These are phyloP conservation scores for Pyrus communis DNA, from an alignment of 306 rosid species.

Conservation along the genomic window DNA sequence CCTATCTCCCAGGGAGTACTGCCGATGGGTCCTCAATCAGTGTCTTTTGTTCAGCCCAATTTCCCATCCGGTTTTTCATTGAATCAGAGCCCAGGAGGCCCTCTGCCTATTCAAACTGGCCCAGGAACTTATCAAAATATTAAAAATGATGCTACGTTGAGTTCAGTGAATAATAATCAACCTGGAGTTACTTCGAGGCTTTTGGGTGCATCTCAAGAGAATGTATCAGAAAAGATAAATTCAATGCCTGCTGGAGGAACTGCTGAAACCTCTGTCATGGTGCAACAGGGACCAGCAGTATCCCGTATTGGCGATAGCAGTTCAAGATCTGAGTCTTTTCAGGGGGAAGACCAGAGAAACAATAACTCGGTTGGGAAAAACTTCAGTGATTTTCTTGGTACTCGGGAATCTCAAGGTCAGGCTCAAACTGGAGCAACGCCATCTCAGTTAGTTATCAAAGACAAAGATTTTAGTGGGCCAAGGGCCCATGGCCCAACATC, in stretches of 20 bases:
- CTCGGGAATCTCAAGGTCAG: slow-evolving; percentile 41
- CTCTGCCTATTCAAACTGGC: slow-evolving; percentile 45
- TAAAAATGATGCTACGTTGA: slow-evolving; percentile 35
- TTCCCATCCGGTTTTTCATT: slow-evolving; percentile 49
- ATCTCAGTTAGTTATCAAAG: slow-evolving; percentile 38
- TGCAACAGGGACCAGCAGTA: slow-evolving; percentile 34
- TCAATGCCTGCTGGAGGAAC: slow-evolving; percentile 27
- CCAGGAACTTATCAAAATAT: slow-evolving; percentile 39
- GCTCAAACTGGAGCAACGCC: slow-evolving; percentile 30
- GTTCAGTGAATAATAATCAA: slow-evolving; percentile 44
- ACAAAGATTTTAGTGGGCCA: slow-evolving; percentile 39
- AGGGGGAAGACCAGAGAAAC: slow-evolving; percentile 30
- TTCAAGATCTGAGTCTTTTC: slow-evolving; percentile 36
- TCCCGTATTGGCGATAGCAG: slow-evolving; percentile 31
- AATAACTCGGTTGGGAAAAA: slow-evolving; percentile 35
- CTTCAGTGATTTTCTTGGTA: slow-evolving; percentile 17
- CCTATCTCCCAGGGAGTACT: slow-evolving; percentile 69
- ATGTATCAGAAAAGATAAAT: slow-evolving; percentile 16
- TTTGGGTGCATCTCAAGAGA: slow-evolving; percentile 38
- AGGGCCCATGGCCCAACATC: slow-evolving; percentile 36
- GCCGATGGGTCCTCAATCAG: slow-evolving; percentile 69
- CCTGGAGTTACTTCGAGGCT: slow-evolving; percentile 34
- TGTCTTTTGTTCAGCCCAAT: slow-evolving; percentile 72
- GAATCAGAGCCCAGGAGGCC: slow-evolving; percentile 50
- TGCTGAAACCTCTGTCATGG: slow-evolving; percentile 30